Evolutionary conservation across 2,329 filamentous ascomycete species (phyloP).

Genomic region (Aspergillus clavatus): DNA sequence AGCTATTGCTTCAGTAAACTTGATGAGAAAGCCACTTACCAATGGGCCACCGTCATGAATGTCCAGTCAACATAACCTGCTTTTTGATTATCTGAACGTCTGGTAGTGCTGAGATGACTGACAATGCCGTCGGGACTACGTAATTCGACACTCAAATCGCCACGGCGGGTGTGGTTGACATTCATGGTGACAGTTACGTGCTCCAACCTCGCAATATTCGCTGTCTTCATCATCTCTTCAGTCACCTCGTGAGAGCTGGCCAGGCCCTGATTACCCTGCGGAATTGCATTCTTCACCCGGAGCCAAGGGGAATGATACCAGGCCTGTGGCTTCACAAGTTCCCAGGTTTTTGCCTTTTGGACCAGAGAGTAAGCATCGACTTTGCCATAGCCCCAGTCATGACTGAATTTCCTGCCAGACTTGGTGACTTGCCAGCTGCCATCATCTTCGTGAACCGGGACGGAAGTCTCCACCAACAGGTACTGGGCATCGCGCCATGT

Average conservation of each 20-base stretch:
- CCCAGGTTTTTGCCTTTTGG: conserved; percentile 77
- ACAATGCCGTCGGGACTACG: conserved; percentile 75
- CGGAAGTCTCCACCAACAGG: conserved; percentile 75
- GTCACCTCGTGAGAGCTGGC: conserved; percentile 79
- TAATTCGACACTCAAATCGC: conserved; percentile 88
- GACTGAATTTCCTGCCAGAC: conserved; percentile 82
- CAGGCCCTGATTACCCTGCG: conserved; percentile 76
- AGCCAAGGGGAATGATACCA: conserved; percentile 95
- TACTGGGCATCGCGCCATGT: conserved; percentile 95
- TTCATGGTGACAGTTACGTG: conserved; percentile 99
- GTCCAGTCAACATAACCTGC: conserved; percentile 91
- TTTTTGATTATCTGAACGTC: conserved; percentile 61
- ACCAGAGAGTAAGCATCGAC: conserved; percentile 83
- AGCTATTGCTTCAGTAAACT: neutral
- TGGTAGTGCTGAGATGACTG: conserved; percentile 75
- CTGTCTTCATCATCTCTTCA: conserved; percentile 68
- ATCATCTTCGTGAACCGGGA: conserved; percentile 68
- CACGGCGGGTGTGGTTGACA: conserved; percentile 76
- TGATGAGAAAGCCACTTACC: conserved; percentile 52
- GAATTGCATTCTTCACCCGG: conserved; percentile 78
- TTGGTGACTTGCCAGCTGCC: conserved; percentile 77
- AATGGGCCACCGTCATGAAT: conserved; percentile 97
- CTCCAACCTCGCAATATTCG: conserved; percentile 82
- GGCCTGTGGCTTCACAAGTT: conserved; percentile 86
- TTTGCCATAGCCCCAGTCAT: conserved; percentile 94